Percentiles rank a stretch among this genome's conserved stretches.
These are phyloP conservation scores for Claviceps sorghi DNA, from an alignment of 2,329 filamentous ascomycete genomes.

Conservation along the genomic window DNA sequence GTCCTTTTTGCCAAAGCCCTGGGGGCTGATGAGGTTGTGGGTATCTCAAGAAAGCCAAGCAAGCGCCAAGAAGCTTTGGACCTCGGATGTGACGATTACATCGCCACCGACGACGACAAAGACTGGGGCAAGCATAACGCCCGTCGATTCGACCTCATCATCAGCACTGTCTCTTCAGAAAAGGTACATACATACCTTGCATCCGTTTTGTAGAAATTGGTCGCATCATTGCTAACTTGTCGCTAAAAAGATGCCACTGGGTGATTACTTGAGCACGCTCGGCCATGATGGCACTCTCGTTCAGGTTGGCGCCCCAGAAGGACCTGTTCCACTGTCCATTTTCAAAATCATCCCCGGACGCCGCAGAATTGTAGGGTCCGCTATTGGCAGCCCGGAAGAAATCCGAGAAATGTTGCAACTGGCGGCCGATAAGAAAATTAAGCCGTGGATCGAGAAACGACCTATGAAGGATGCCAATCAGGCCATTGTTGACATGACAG, in stretches of 20 bases:
- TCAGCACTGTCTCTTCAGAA: slow-evolving; percentile 37
- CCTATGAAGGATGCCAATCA: slow-evolving; percentile 42
- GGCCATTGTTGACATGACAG: slow-evolving; percentile 40
- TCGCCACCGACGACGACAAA: slow-evolving; percentile 29
- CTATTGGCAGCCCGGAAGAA: slow-evolving; percentile 36
- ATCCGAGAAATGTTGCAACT: slow-evolving; percentile 46
- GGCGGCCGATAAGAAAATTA: slow-evolving; percentile 38
- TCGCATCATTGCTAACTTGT: neutral
- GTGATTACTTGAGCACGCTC: slow-evolving; percentile 45
- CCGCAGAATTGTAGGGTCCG: slow-evolving; percentile 29
- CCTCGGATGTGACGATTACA: slow-evolving; percentile 41
- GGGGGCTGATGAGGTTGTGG: slow-evolving; percentile 45
- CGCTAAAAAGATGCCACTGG: slow-evolving; percentile 37
- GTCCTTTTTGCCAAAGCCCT: slow-evolving; percentile 54
- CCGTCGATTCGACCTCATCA: slow-evolving; percentile 40
- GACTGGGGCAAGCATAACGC: slow-evolving; percentile 40
- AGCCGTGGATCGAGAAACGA: slow-evolving; percentile 40
- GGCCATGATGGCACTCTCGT: slow-evolving; percentile 45
- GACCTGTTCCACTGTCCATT: slow-evolving; percentile 5
- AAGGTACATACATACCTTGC: slow-evolving; percentile 8
- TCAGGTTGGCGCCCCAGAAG: slow-evolving; percentile 37
- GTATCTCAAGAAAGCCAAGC: slow-evolving; percentile 36
- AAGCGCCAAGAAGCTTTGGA: slow-evolving; percentile 41
- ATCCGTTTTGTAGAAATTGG: neutral
- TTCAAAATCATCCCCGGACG: slow-evolving; percentile 42